Evolutionary conservation across 176 grass and related monocot species (phyloP), one percentile per base, ranked within the genome.

Genomic region (Themeda triandra): DNA sequence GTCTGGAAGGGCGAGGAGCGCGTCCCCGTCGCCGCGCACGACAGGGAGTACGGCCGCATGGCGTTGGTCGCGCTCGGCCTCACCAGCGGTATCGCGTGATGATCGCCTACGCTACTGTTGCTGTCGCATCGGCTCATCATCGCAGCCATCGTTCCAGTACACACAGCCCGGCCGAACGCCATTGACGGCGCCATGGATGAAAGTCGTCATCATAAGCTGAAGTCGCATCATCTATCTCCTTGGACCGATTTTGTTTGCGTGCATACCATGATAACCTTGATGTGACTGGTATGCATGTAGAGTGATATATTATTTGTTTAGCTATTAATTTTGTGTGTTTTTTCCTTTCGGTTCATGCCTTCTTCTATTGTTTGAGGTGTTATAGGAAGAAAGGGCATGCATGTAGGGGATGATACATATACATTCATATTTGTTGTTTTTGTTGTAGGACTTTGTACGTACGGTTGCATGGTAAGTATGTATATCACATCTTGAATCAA

Each of bases 31-130:
- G 42, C 78, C 35, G 18, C 4, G 0, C 81, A 88, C 33, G 86
- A 91, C 45, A 71, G 82, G 89, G 89, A 91, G 81, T 91, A 88
- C 53, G 89, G 77, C 0, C 81, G 82, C 31, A 41, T 91, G 76
- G 82, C 89, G 4, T 2, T 42, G 10, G 13, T 91, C 71, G 81
- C 89, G 0, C 70, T 88, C 24, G 85, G 85, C 0, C 54, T 91
- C 76, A 76, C 89, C 59, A 66, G 6, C 31, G 69, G 60, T 29
- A 69, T 84, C 66, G 60, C 41, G 13, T 73, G 78, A n/a, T 48
- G 71, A n/a, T 66, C 25, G 8, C 3, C 18, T 18, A 49, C 17
- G 48, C 48, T 19, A 7, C 3, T 51, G 6, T 17, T 51, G 25
- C 6, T 6, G 13, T 17, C 27, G 18, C 48, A 19, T 51, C 46